Conservation (phyloP, 2,329 filamentous ascomycete species). For the Alternaria sp. region DNA sequence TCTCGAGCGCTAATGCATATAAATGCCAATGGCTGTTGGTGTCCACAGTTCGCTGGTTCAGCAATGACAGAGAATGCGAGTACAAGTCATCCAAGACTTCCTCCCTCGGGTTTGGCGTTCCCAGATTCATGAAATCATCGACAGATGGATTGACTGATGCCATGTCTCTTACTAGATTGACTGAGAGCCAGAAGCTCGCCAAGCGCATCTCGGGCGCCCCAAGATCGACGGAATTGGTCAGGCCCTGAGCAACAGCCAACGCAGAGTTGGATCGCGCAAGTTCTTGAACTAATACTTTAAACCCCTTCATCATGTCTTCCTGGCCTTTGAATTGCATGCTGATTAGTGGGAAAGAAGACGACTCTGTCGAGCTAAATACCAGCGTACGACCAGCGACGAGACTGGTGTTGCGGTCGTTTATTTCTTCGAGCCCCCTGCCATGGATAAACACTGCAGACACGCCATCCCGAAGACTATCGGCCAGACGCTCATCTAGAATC, state of each 20-base stretch:
- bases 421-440: constrained; percentile 30
- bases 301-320: constrained; percentile 65
- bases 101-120: constrained; percentile 34
- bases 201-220: constrained; percentile 66
- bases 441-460: constrained; percentile 60
- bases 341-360: constrained; percentile 63
- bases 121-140: constrained; percentile 70
- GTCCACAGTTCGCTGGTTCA: constrained; percentile 55
- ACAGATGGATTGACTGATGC: constrained; percentile 61
- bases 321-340: constrained; percentile 68
- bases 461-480: constrained; percentile 75
- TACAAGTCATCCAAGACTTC: constrained; percentile 68
- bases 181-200: constrained; percentile 80
- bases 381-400: constrained; percentile 21
- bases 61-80: constrained; percentile 67
- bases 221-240: constrained; percentile 68
- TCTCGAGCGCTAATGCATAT: constrained; percentile 80
- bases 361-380: constrained; percentile 19
- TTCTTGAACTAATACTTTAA: constrained; percentile 66
- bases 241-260: constrained; percentile 64
- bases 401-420: constrained; percentile 15
- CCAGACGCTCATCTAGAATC: constrained; percentile 71
- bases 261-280: constrained; percentile 54
- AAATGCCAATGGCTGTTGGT: constrained; percentile 69
- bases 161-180: constrained; percentile 70